Base-by-base conservation (phyloP, 2,329 filamentous ascomycete genomes). In the Verticillium nubilum region DNA sequence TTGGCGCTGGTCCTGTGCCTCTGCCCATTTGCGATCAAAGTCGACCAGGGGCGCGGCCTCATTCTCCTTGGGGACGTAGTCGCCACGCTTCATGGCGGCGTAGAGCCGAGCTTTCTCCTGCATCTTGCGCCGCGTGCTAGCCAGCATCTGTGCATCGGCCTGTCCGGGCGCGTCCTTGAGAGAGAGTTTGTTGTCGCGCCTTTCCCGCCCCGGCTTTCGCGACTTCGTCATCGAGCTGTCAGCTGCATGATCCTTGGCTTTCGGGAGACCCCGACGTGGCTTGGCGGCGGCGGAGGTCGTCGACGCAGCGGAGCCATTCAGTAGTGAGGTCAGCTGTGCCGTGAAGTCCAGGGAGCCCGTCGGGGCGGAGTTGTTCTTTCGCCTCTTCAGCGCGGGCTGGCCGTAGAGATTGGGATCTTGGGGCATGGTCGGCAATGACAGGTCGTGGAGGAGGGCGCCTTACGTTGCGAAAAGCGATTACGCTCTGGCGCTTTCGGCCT, bases 11-110 rank as follows among this genome's bases (percentile, higher is more conserved):
- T 70, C 88, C 58, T 86, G 78, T 26, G 78, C 77, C 69, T 96
- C 91, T 0, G 89, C 92, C 93, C 95, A 98, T 76, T 98, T 99
- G 62, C 89, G 83, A 74, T 98, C 95, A 73, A 99, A 99, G 76
- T 99, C 94, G 2, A 99, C 89, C 27, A 96, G 83, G 26, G 84
- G 82, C 66, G 87, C 85, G 50, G 84, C 78, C 66, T 85, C 78
- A 69, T 88, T 84, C 65, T 90, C 84, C 59, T 82, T 82, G 17
- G 83, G 79, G n/a, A 91, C 78, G 73, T 91, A 87, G 69, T 96
- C 88, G n/a, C 94, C 93, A 33, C 90, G 84, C 74, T 96, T 96
- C 86, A 99, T 88, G 37, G 91, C 90, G 6, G 90, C 87, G 74
- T 99, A 99, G 2, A 95, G 76, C 4, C 90, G 85, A 3, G 91